Conservation (phyloP, 306 rosid genomes). For the Trifolium subterraneum region DNA sequence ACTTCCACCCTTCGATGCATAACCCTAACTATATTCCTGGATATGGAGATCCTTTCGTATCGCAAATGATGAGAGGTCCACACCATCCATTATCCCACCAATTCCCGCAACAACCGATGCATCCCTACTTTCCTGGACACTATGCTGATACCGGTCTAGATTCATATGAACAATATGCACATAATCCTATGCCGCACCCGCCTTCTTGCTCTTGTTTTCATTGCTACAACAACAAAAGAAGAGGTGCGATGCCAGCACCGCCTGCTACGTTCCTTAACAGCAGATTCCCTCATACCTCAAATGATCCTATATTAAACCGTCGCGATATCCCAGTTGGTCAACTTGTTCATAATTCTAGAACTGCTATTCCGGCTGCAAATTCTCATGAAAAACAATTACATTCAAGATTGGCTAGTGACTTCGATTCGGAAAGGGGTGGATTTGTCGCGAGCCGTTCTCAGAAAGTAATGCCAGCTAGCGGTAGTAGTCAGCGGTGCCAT, state of each 20-base stretch:
- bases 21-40: constrained; percentile 61
- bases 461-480: constrained; percentile 55
- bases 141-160: constrained; percentile 56
- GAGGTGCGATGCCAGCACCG: constrained; percentile 56
- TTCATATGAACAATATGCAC: constrained; percentile 60
- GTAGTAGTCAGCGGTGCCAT: constrained; percentile 55
- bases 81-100: constrained; percentile 55
- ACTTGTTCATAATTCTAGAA: constrained; percentile 59
- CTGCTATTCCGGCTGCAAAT: constrained; percentile 50
- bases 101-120: constrained; percentile 61
- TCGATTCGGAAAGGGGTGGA: constrained; percentile 60
- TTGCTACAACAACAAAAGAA: constrained; percentile 66
- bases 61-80: constrained; percentile 61
- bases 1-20: constrained; percentile 64
- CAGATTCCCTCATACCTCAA: constrained; percentile 60
- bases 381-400: constrained; percentile 55
- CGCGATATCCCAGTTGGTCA: constrained; percentile 61
- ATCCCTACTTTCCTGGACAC: constrained; percentile 72
- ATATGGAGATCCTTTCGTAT: constrained; percentile 70
- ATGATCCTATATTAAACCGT: constrained; percentile 60
- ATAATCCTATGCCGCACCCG: constrained; percentile 61
- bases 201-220: constrained; percentile 82
- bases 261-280: constrained; percentile 59
- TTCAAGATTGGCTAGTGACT: constrained; percentile 68
- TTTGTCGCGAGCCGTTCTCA: constrained; percentile 52